Base-by-base conservation (phyloP, 371 early-diverging fungal genomes). In the Saksenaea oblongispora region DNA sequence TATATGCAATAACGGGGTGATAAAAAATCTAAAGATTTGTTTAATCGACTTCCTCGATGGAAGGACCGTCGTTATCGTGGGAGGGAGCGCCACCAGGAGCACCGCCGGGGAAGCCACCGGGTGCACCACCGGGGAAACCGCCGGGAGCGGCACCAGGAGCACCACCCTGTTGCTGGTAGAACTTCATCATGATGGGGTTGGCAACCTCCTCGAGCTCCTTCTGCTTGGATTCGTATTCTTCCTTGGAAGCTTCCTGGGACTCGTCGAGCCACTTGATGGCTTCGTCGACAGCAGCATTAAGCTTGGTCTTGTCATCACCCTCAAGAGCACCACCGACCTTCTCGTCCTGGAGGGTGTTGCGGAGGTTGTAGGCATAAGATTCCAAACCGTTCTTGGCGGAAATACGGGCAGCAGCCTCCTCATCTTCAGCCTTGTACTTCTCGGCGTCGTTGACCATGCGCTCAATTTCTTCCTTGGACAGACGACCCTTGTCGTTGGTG, bases 401-500 rank as follows among this genome's bases (percentile, higher is more conserved):
- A 77, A 95, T 87, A 73, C 95, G 92, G 64, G 89, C 91, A 65
- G 93, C 92, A 61, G 91, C 93, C 31, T 82, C 91, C 78, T 94
- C 93, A 84, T 97, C 97, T 82, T 96, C 96, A 64, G 89, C 93
- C 87, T 93, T 92, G 89, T 91, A 95, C 87, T 95, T 93, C 83
- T 97, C 96, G 66, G 97, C 98, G 65, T 98, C 98, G 69, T 82
- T 65, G 54, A 99, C 91, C 95, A 98, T 95, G 77, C 95, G 93
- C 76, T 97, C 95, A 69, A 98, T 96, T 62, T 99, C 98, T 72
- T 92, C 94, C 90, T 96, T 93, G 71, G 96, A 90, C 56, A 99
- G 89, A 75, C 98, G 96, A 56, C 97, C 95, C 85, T 96, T 96
- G 88, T 97, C 96, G 89, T 95, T 95, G 88, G 96, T 96, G 84